phyloP scores from a whole-genome alignment of 495 filamentous ascomycete genomes.

The Aspergillus funiculosus region DNA sequence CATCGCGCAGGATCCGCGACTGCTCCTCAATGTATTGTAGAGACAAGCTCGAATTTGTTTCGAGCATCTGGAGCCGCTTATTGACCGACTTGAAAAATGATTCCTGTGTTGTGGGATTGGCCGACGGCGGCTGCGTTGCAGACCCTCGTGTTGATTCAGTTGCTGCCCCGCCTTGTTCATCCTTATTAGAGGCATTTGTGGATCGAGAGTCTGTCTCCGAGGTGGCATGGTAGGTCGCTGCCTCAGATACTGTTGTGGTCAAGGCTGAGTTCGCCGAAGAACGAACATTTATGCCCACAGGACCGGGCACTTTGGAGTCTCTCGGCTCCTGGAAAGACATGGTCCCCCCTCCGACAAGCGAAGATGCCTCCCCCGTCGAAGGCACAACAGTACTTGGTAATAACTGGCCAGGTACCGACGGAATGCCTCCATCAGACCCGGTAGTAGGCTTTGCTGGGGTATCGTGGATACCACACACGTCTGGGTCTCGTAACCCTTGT shows the following conservation, averaged over 20 bases:
- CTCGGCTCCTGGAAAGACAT: conserved; percentile 12
- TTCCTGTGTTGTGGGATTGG: conserved; percentile 85
- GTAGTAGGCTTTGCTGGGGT: conserved; percentile 5
- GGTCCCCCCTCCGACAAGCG: neutral
- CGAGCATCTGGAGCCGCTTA: conserved; percentile 83
- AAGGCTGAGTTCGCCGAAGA: conserved; percentile 21
- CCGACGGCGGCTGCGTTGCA: conserved; percentile 49
- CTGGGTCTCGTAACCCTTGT: conserved; percentile 1
- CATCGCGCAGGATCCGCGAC: conserved; percentile 83
- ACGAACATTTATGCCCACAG: conserved; percentile 5
- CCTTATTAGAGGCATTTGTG: conserved; percentile 20
- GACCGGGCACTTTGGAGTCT: conserved; percentile 20
- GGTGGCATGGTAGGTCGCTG: conserved; percentile 22
- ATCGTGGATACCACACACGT: conserved; percentile 21
- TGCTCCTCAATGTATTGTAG: conserved; percentile 97
- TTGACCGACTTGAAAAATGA: conserved; percentile 96
- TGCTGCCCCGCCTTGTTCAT: conserved; percentile 25
- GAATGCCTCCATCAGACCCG: conserved; percentile 7
- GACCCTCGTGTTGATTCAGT: conserved; percentile 44
- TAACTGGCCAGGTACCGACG: conserved; percentile 7
- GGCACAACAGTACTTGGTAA: conserved; percentile 7
- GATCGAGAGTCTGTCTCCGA: conserved; percentile 23
- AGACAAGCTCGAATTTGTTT: conserved; percentile 86
- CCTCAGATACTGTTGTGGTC: conserved; percentile 18
- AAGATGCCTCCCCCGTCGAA: conserved; percentile 2